Base-by-base conservation (phyloP, 805 yeast genomes). In the Yamadazyma sp. region DNA sequence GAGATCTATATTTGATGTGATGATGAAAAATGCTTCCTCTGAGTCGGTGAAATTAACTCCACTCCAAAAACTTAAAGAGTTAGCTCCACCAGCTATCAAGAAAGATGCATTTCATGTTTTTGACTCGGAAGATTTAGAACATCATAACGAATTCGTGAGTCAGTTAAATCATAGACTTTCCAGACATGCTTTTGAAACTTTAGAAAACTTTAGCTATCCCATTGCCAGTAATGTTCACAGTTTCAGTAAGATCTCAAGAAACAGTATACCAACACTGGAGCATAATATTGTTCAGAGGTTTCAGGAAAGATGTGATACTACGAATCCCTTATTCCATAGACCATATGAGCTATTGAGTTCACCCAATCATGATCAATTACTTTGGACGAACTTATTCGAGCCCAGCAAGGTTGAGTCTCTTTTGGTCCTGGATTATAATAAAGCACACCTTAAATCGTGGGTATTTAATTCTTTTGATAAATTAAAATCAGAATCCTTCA, bases 331-430 rank as follows among this genome's bases (percentile, higher is more conserved):
- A 5, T 39, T 28, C 16, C 4, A 18, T 9, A 31, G 27, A 12
- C 14, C 31, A 25, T 23, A 12, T 14, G 14, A 15, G 7, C 16
- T 26, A 8, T 23, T 36, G 3, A 18, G 17, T 12, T 7, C 22
- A 7, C 4, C 18, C 4, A 39, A 30, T 26, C 14, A 19, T 7
- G 20, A 28, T 12, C 27, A 15, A n/a, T 22, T 16, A 3, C 17
- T 55, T n/a, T 72, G 75, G 76, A 58, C 65, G 38, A 72, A 69
- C 43, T 46, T 56, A n/a, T 73, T 72, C 44, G 58, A 55, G 35
- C 80, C 80, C 2, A 41, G 39, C 3, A 28, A 43, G 1, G 51
- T 60, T 17, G 41, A 46, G 1, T 62, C 68, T 6, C 55, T 71
- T 25, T 43, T 74, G 22, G 58, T 71, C 29, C 43, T 61, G 6